Base-by-base conservation (phyloP, 179 eudicot species). In the Monotropa hypopitys region DNA sequence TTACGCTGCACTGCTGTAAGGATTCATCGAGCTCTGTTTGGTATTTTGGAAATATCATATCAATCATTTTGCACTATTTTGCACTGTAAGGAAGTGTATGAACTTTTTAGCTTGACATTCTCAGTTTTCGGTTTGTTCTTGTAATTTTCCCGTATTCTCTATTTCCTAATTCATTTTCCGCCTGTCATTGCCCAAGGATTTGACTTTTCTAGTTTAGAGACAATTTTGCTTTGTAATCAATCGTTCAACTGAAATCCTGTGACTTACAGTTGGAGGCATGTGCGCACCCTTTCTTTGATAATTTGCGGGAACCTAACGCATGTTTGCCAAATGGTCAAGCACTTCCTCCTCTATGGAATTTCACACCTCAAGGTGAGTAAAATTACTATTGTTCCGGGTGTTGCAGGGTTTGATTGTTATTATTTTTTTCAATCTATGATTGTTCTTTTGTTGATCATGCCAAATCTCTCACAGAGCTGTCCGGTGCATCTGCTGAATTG, bases 261-360 rank as follows among this genome's bases (percentile, higher is more conserved):
- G 57, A 10, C 33, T 81, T 74, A 77, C 88, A 94, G 98, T 85
- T 94, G 86, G 98, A 94, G 79, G 98, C 97, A 16, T 94, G 98
- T 80, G 97, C 98, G 9, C 98, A 94, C 80, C 96, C 90, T 1
- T 94, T 94, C 86, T 94, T 94, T 46, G 89, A 94, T 80, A 90
- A 84, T 78, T 72, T 94, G 76, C 87, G 97, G 81, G 86, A 89
- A 51, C 94, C 98, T 65, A 88, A 88, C 76, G 85, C 90, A 43
- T 72, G 87, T 81, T 87, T 94, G 77, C 94, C 98, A 18, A 88
- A 86, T 56, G 92, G 96, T 45, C 87, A 83, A 69, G 87, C 92
- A 13, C 79, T 94, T 59, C 97, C 98, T 53, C 88, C 92, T 71
- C 84, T 94, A 47, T 89, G 92, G 33, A 75, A 89, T 78, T 94